Evolutionary conservation across 1,139 yeast species (phyloP).

Genomic region (Yamadazyma atlantica): DNA sequence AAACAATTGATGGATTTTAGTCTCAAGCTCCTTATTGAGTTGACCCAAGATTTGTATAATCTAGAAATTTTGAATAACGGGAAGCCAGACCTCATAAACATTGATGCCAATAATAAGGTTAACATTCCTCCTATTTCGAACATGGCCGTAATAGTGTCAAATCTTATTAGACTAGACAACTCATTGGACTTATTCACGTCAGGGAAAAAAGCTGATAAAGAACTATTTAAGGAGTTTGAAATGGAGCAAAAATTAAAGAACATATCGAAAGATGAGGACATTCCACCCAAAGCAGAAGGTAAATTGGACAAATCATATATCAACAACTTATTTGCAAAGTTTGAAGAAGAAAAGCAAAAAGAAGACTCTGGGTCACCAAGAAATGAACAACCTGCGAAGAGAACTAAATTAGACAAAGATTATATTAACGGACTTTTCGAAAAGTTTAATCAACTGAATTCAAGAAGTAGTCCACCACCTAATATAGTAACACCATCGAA

Average conservation of each 20-base stretch:
- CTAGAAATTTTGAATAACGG: slow-evolving; percentile 31
- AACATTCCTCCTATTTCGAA: slow-evolving; percentile 49
- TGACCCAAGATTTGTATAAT: slow-evolving; percentile 25
- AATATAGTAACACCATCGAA: not conserved
- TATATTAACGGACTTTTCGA: slow-evolving; percentile 18
- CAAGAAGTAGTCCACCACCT: slow-evolving; percentile 1
- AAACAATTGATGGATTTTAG: slow-evolving; percentile 28
- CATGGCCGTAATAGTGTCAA: slow-evolving; percentile 52
- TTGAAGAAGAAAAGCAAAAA: slow-evolving; percentile 3
- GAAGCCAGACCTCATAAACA: slow-evolving; percentile 7
- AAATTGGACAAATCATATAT: slow-evolving; percentile 16
- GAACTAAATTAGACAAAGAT: slow-evolving; percentile 12
- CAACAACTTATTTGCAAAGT: slow-evolving; percentile 14
- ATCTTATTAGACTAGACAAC: slow-evolving; percentile 43
- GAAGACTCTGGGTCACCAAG: slow-evolving; percentile 4
- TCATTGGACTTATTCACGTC: slow-evolving; percentile 51
- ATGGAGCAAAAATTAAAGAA: slow-evolving; percentile 8
- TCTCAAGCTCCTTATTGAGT: slow-evolving; percentile 31
- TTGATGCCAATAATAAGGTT: slow-evolving; percentile 18
- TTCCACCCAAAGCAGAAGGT: slow-evolving; percentile 1
- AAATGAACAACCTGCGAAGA: slow-evolving; percentile 3
- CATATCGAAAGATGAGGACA: slow-evolving; percentile 7
- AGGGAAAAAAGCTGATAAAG: slow-evolving; percentile 6
- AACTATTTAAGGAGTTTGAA: slow-evolving; percentile 21
- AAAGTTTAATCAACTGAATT: not conserved